Evolutionary conservation across 164 flowering plant species (phyloP), one percentile per base, ranked within the genome.

Genomic region (Vitis rupestris): DNA sequence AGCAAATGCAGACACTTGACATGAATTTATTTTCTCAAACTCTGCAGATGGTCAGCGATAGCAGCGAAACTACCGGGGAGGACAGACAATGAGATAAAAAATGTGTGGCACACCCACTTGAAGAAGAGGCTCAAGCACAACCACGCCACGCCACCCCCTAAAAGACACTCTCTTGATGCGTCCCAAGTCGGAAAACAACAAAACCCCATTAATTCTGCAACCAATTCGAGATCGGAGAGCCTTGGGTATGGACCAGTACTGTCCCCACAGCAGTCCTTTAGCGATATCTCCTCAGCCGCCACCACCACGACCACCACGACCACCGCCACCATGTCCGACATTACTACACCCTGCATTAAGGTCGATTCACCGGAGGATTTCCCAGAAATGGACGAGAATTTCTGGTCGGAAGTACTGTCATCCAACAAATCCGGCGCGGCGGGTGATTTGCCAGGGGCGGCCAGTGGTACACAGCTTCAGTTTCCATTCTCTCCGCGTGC

Each of bases 51-150:
- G 88, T 85, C 88, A 0, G 84, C 82, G 10, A 85, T 85, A 48
- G 88, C 88, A 62, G 77, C 85, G 23, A 80, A 64, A 73, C 66
- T 85, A 44, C 88, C 88, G 30, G 88, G 88, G n/a, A 66, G 88
- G 61, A 84, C 87, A 8, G 87, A 84, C 80, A 85, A 85, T 57
- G 88, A 85, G 27, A 85, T 85, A 10, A 85, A 85, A 56, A 85
- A 85, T 52, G 84, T 85, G 4, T 85, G 88, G 88, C 85, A 85
- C 74, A 85, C 88, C 47, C 83, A 85, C 64, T 72, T 85, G 74
- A 85, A 83, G 58, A 85, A 83, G 64, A 80, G 76, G 52, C 64
- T 81, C 49, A 58, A 63, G 9, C 66, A 74, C 30, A 44, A 70
- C 4, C 17, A 63, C 8, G 48, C 17, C 44, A 11, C 6, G 29